phyloP scores from a whole-genome alignment of 345 rosid species.

The Triadica sebifera region DNA sequence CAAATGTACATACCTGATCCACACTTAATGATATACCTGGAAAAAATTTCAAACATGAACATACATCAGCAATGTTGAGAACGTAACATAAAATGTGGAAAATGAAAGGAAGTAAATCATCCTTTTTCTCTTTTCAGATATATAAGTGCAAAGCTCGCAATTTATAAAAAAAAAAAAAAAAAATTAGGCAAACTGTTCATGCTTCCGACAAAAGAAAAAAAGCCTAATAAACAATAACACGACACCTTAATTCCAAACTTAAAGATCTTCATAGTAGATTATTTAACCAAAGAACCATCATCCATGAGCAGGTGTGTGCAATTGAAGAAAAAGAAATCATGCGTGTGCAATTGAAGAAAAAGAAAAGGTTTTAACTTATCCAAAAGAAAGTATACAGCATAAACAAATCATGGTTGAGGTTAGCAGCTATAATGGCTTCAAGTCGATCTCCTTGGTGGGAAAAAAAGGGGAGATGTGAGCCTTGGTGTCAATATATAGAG shows the following conservation, averaged over 20 bases:
- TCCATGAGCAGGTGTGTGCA: background rate
- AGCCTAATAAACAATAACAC: too few relatives aligned
- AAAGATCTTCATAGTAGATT: background rate
- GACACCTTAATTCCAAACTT: background rate
- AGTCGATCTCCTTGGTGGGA: background rate
- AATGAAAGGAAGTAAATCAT: background rate
- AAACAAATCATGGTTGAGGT: background rate
- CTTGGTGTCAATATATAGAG: too few relatives aligned
- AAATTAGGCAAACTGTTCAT: background rate
- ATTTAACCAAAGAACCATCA: background rate
- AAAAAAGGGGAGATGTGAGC: too few relatives aligned
- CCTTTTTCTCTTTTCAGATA: background rate
- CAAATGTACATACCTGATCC: slow-evolving; percentile 67
- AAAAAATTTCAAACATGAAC: slow-evolving; percentile 12
- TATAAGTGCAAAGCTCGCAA: background rate
- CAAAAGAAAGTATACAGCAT: background rate
- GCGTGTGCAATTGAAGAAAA: background rate
- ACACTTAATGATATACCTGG: slow-evolving; percentile 74
- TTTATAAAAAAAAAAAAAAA: too few relatives aligned
- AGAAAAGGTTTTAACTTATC: background rate
- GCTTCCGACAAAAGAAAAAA: background rate
- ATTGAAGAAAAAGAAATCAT: background rate
- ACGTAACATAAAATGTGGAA: background rate
- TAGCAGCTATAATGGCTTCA: background rate
- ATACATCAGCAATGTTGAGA: background rate